Conservation (phyloP, 345 rosid genomes). For the Rhizophora apiculata region DNA sequence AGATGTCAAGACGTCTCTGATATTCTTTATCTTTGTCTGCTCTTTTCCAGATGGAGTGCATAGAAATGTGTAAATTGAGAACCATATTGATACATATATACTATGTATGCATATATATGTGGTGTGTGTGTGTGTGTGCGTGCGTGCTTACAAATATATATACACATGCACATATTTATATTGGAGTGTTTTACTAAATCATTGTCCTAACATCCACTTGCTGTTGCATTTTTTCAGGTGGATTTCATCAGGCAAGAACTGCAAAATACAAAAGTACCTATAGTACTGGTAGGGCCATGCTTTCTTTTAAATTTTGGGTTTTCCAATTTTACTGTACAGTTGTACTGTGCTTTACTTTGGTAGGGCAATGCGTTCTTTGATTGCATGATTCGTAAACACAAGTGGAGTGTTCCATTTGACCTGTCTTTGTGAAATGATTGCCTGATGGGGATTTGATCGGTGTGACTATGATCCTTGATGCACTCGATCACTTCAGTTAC, state of each 20-base stretch:
- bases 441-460: neutral
- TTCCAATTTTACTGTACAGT: slow-evolving; percentile 1
- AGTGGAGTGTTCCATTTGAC: too few relatives aligned
- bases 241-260: slow-evolving; percentile 59
- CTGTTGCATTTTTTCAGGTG: slow-evolving; percentile 45
- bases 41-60: neutral
- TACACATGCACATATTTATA: neutral
- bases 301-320: slow-evolving; percentile 3
- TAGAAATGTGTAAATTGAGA: neutral
- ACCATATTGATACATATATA: neutral
- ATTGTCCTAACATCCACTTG: slow-evolving; percentile 9
- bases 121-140: too few relatives aligned
- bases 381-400: neutral
- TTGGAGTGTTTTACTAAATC: neutral
- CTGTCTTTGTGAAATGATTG: neutral
- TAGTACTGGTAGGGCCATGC: slow-evolving; percentile 50
- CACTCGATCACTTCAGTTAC: neutral
- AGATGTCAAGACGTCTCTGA: neutral
- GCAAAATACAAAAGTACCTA: slow-evolving; percentile 51
- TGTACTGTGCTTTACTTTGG: neutral
- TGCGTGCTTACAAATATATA: neutral
- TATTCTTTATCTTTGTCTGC: neutral
- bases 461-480: neutral
- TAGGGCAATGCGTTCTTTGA: neutral
- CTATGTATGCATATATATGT: too few relatives aligned